Percentiles rank a stretch among this genome's conserved stretches.
Conservation (phyloP, 2,329 filamentous ascomycete species). For the Aspergillus awamori region DNA sequence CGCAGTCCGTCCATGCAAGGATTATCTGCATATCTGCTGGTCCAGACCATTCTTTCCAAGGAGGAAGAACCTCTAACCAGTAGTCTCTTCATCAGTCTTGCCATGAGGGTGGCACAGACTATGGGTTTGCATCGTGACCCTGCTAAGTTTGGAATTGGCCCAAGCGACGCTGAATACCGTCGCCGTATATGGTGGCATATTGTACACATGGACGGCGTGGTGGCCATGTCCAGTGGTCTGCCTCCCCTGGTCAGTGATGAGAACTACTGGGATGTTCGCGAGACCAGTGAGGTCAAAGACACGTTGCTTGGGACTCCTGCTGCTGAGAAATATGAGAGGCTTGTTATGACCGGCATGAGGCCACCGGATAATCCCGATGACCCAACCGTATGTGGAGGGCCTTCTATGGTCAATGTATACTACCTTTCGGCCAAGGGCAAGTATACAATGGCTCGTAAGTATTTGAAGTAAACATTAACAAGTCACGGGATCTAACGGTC, state of each 20-base stretch:
- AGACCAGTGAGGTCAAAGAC: constrained; percentile 52
- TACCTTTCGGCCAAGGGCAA: constrained; percentile 49
- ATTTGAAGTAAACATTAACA: too few relatives aligned
- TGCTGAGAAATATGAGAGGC: constrained; percentile 41
- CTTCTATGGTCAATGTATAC: constrained; percentile 47
- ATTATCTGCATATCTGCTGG: constrained; percentile 50
- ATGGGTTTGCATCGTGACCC: constrained; percentile 55
- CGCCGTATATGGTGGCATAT: constrained; percentile 55
- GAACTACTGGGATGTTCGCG: constrained; percentile 52
- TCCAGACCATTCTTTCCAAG: constrained; percentile 51
- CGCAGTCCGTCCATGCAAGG: constrained; percentile 50
- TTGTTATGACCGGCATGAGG: constrained; percentile 36
- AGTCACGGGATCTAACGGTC: background rate
- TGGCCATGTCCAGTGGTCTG: constrained; percentile 54
- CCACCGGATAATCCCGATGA: constrained; percentile 47
- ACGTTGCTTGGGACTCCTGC: constrained; percentile 43
- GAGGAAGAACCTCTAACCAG: constrained; percentile 54
- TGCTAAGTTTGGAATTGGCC: constrained; percentile 49
- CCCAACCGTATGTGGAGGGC: constrained; percentile 43
- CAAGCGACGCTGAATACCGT: constrained; percentile 49
- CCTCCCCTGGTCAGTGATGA: constrained; percentile 52
- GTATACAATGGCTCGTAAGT: constrained; percentile 50
- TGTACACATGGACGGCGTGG: constrained; percentile 52
- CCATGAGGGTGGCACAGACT: constrained; percentile 51
- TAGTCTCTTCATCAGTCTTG: constrained; percentile 52